Base-by-base conservation (phyloP, 495 filamentous ascomycete genomes). In the Trichoderma reesei region DNA sequence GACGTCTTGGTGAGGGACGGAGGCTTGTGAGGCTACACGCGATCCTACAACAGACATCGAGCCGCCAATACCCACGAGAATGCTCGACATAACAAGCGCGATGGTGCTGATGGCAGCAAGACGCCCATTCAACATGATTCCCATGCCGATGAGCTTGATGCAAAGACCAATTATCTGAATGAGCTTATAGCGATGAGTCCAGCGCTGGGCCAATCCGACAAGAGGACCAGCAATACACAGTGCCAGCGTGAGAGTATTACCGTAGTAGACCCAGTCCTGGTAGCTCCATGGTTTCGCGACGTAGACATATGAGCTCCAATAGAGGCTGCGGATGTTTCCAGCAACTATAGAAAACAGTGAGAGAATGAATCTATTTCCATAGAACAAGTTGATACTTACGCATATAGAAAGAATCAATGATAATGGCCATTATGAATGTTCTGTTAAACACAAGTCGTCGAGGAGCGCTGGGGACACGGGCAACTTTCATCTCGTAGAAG, bases 401-500 rank as follows among this genome's bases (percentile, higher is more conserved):
- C 56, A 60, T 36, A 8, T 60, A 60, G 9, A 60, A 60, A 13
- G 60, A 38, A 41, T 62, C 60, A 26, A 62, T 62, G 36, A 62
- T 11, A 26, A 41, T 41, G 5, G 60, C 60, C 60, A 62, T 62
- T 5, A 62, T 11, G n/a, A 62, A 62, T 41, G 60, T 62, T 41
- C 41, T 62, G 37, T 62, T 62, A 13, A 62, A 38, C 2, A 62
- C 60, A 16, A 62, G 60, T 41, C 60, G 60, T 20, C 60, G 33
- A 9, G 60, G 60, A 2, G 60, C 60, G 18, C 60, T 62, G 11
- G 60, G 60, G 18, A 62, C 37, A 41, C 60, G 60, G 34, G 60
- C 42, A n/a, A 46, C 16, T 18, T 46, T 46, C 42, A 77, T 79
- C 71, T 90, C 88, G 73, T 79, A 88, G 1, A 85, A 63, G 2